phyloP scores from a whole-genome alignment of 1,284 basidiomycete genomes.

The Termitomyces sp. region DNA sequence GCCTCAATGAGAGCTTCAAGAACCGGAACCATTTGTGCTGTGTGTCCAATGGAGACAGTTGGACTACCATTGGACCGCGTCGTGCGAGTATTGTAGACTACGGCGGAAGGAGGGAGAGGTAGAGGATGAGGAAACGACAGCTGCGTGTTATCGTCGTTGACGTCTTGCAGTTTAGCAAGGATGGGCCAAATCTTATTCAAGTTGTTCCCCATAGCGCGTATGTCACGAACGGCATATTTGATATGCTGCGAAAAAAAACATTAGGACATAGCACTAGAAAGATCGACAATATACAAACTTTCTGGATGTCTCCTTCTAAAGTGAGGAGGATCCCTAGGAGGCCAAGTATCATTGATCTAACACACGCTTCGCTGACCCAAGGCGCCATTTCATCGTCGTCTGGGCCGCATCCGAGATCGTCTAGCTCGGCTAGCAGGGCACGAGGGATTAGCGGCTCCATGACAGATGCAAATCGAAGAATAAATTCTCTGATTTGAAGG shows the following conservation, averaged over 20 bases:
- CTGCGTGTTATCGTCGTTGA: background rate
- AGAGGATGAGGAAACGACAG: conserved; percentile 48
- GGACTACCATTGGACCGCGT: conserved; percentile 22
- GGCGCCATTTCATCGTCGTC: conserved; percentile 36
- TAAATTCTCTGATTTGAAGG: conserved; percentile 69
- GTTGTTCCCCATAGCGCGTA: conserved; percentile 47
- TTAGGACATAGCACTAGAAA: background rate
- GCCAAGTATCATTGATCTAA: conserved; percentile 55
- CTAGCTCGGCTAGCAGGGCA: conserved; percentile 57
- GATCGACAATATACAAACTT: conserved; percentile 17
- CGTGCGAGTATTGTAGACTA: conserved; percentile 32
- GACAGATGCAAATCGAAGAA: conserved; percentile 53
- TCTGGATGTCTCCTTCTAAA: conserved; percentile 28
- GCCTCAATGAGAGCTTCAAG: conserved; percentile 52
- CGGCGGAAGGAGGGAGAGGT: conserved; percentile 38
- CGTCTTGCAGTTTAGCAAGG: conserved; percentile 42
- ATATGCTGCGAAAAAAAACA: conserved; percentile 30
- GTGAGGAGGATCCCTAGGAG: conserved; percentile 48
- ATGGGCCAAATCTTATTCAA: conserved; percentile 58
- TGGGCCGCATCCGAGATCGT: conserved; percentile 42
- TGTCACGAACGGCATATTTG: conserved; percentile 41
- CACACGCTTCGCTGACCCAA: conserved; percentile 62
- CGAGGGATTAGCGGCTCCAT: conserved; percentile 46
- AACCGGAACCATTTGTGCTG: conserved; percentile 64
- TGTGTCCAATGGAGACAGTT: conserved; percentile 33